Evolutionary conservation across 2,329 filamentous ascomycete genomes (phyloP), one percentile per base, ranked within the genome.

Genomic region (Alternaria hordeiaustralica): DNA sequence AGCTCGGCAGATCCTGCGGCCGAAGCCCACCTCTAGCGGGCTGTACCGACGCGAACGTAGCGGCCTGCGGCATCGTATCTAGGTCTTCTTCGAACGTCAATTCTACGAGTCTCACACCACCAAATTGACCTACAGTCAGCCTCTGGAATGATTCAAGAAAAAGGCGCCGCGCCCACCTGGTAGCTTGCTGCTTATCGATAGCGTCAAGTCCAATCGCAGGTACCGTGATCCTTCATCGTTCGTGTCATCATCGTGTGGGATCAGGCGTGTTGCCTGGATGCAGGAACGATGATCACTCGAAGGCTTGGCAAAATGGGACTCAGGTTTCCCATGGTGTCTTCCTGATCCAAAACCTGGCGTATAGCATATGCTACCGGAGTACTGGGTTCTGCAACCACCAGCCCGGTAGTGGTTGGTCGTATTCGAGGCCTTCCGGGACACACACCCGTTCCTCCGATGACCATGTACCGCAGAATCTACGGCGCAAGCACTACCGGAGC

Each of bases 391-490:
- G 49, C 47, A 54, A 55, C 63, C 65, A 64, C 33, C 45, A 49
- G 49, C 20, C 56, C 33, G 63, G 61, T 62, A 66, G 54, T 56
- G 41, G 21, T 20, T 28, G n/a, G 41, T 66, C 53, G 58, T 66
- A 54, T 62, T 53, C 12, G 46, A 46, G 61, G 49, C 28, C 58
- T 54, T 46, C 25, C 61, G 64, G 64, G 56, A 44, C 61, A 47
- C 46, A 64, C 61, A 62, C 55, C 67, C 67, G 63, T 55, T 55
- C 64, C 60, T 64, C 65, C 65, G 56, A 63, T 21, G 21, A 43
- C 26, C 26, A 53, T 56, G 28, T 60, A 51, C 61, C 60, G 47
- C 43, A 58, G 46, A 62, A 28, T 57, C 53, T 66, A 56, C 55
- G 63, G 55, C 55, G 55, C 55, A 62, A 61, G 50, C 55, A 69